These are phyloP conservation scores for Saturnispora besseyi DNA, from an alignment of 805 yeast genomes.

Conservation along the genomic window DNA sequence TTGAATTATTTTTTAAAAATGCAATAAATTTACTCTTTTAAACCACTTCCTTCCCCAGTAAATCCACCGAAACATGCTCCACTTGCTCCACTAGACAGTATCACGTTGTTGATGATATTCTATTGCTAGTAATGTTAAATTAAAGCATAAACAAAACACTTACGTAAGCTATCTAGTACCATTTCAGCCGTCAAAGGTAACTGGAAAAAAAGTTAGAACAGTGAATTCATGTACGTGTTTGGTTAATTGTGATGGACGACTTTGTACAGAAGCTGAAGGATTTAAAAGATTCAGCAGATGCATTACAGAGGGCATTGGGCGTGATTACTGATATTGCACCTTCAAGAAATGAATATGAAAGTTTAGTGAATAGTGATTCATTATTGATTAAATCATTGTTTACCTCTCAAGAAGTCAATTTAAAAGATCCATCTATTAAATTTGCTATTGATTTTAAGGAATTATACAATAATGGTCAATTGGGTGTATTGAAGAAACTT, in stretches of 20 bases:
- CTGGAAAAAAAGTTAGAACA: background rate
- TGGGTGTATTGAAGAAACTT: constrained; percentile 46
- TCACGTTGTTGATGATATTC: too few relatives aligned
- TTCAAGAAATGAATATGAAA: constrained; percentile 1
- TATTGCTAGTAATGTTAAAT: too few relatives aligned
- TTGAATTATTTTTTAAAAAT: background rate
- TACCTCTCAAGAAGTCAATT: constrained; percentile 30
- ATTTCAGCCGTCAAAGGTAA: too few relatives aligned
- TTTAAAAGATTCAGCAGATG: constrained; percentile 8
- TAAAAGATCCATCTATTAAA: constrained; percentile 40
- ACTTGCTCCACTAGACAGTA: too few relatives aligned
- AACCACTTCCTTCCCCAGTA: too few relatives aligned
- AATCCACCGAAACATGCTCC: too few relatives aligned
- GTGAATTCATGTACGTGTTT: too few relatives aligned
- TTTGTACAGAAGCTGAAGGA: constrained; percentile 2
- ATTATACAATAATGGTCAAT: constrained; percentile 37
- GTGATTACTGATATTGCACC: constrained; percentile 13
- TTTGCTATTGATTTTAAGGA: constrained; percentile 54
- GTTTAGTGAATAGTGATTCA: constrained; percentile 20
- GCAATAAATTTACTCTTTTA: background rate
- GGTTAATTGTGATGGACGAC: background rate
- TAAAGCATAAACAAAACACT: too few relatives aligned
- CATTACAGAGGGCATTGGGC: constrained; percentile 3
- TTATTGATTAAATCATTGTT: constrained; percentile 7
- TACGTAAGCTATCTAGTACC: too few relatives aligned